phyloP scores from a whole-genome alignment of 306 rosid species.

The Lagenaria siceraria region DNA sequence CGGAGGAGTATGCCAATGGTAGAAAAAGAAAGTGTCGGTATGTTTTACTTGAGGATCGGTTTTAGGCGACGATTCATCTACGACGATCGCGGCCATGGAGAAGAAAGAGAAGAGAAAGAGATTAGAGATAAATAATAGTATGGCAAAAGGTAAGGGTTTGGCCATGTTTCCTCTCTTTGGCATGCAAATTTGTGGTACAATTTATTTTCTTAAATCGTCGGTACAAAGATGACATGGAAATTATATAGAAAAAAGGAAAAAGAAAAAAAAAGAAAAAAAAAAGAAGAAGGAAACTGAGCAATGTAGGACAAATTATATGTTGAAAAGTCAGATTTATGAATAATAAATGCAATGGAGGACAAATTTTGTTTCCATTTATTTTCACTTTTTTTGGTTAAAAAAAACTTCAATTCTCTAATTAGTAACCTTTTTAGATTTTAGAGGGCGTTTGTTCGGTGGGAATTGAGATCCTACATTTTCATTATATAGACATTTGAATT shows the following conservation, averaged over 20 bases:
- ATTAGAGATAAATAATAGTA: not conserved
- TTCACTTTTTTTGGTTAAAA: too few species aligned
- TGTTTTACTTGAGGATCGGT: not conserved
- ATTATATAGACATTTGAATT: too few species aligned
- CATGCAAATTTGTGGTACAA: not conserved
- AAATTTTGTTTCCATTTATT: not conserved
- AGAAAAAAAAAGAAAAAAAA: too few species aligned
- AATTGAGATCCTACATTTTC: too few species aligned
- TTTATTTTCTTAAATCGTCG: not conserved
- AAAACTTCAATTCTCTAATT: too few species aligned
- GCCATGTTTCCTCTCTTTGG: not conserved
- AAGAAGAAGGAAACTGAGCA: not conserved
- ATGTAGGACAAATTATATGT: not conserved
- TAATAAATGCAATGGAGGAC: not conserved
- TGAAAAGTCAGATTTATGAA: not conserved
- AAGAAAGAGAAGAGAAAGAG: slow-evolving; percentile 6
- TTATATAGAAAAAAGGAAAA: not conserved
- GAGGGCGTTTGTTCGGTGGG: too few species aligned
- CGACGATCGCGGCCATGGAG: not conserved
- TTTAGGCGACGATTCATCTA: too few species aligned
- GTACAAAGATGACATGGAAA: not conserved
- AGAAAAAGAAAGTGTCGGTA: not conserved
- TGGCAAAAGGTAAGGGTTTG: not conserved
- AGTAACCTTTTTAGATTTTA: too few species aligned
- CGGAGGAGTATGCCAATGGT: not conserved